Conservation (phyloP, 257 asterid genomes). For the Fraxinus pennsylvanica region DNA sequence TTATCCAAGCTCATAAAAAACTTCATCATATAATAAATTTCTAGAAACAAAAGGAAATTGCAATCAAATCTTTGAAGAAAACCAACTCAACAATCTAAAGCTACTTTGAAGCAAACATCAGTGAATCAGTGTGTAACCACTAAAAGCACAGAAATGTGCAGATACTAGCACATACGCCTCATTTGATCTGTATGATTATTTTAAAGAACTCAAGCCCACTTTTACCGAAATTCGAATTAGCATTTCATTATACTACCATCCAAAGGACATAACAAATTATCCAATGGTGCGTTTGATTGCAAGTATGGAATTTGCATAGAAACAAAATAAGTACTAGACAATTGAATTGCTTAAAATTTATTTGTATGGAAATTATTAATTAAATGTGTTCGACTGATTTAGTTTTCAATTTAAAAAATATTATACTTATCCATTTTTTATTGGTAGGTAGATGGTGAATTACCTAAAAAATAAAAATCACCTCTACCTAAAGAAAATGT, state of each 20-base stretch:
- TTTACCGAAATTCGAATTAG: background rate
- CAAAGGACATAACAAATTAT: background rate
- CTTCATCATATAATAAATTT: background rate
- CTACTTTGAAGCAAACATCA: background rate
- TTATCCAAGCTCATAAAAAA: background rate
- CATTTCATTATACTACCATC: background rate
- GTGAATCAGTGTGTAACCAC: background rate
- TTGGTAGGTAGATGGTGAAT: no score
- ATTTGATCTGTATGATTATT: background rate
- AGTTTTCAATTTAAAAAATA: no score
- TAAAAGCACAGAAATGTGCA: slow-evolving; percentile 6
- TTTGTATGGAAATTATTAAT: no score
- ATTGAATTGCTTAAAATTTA: no score
- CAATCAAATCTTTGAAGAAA: background rate
- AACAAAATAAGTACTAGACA: no score
- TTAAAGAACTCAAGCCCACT: background rate
- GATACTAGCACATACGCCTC: background rate
- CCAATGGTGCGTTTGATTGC: background rate
- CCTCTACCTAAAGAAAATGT: no score
- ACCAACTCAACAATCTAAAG: background rate
- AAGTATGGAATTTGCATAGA: no score
- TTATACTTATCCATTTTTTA: no score
- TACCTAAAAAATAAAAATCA: no score
- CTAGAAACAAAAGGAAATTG: background rate
- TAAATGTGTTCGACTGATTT: no score